These are phyloP conservation scores for Diaporthe velutina DNA, from an alignment of 2,329 filamentous ascomycete genomes.

Conservation along the genomic window DNA sequence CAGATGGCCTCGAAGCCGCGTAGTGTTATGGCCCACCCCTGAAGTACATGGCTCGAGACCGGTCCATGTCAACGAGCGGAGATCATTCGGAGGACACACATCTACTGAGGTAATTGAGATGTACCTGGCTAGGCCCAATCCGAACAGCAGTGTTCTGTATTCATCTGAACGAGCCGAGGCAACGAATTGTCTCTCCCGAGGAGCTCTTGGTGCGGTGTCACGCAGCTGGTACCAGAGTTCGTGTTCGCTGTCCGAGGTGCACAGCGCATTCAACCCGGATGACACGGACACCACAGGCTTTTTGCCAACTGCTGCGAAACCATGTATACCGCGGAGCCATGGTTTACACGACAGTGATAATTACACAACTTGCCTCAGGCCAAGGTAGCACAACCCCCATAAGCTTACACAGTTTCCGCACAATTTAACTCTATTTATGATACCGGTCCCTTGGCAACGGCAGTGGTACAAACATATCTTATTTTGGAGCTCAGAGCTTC, in stretches of 20 bases:
- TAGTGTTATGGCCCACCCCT: neutral
- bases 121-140: neutral
- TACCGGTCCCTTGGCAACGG: neutral
- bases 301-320: neutral
- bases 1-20: neutral
- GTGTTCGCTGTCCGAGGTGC: constrained; percentile 6
- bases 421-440: constrained; percentile 1
- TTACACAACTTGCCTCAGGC: neutral
- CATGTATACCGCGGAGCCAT: neutral
- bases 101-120: neutral
- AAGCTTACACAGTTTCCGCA: neutral
- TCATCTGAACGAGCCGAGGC: neutral
- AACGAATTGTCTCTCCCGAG: neutral
- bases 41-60: too few species aligned
- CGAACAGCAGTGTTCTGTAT: neutral
- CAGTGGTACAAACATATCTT: neutral
- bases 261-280: neutral
- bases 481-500: neutral
- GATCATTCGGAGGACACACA: neutral
- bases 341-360: neutral
- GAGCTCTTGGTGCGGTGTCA: neutral
- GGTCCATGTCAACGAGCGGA: neutral
- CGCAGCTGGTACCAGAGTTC: neutral
- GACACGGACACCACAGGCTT: neutral
- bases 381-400: neutral